Percentiles rank a stretch among this genome's conserved stretches.
phyloP scores from a whole-genome alignment of 2,329 filamentous ascomycete species.

The Fusarium albidum region DNA sequence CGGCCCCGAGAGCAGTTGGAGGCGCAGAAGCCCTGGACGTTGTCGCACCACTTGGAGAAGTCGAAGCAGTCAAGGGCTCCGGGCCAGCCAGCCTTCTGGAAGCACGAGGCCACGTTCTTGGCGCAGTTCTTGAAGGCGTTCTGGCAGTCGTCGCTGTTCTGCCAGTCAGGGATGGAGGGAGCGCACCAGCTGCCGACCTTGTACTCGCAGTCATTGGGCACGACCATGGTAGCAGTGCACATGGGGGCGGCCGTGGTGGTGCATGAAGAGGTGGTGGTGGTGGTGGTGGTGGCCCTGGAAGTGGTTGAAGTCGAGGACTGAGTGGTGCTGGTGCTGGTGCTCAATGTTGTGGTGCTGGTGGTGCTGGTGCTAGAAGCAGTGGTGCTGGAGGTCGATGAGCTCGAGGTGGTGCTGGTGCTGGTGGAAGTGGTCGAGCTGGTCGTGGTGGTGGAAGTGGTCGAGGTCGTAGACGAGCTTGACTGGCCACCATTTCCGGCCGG shows the following conservation, averaged over 20 bases:
- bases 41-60: conserved; percentile 59
- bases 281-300: conserved; percentile 35
- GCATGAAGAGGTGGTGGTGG: conserved; percentile 28
- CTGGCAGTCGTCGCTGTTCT: conserved; percentile 52
- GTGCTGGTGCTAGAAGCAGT: conserved; percentile 45
- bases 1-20: conserved; percentile 44
- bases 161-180: conserved; percentile 57
- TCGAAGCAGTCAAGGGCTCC: conserved; percentile 58
- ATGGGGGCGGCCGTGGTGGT: conserved; percentile 50
- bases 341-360: conserved; percentile 44
- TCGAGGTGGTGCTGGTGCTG: conserved; percentile 45
- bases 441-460: conserved; percentile 10
- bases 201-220: conserved; percentile 61
- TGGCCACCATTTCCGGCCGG: conserved; percentile 23
- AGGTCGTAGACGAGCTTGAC: conserved; percentile 13
- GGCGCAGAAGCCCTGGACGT: conserved; percentile 55
- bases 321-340: conserved; percentile 31
- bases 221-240: conserved; percentile 56
- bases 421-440: conserved; percentile 3
- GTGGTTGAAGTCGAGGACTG: conserved; percentile 37
- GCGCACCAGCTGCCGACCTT: conserved; percentile 63
- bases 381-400: conserved; percentile 45
- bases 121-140: conserved; percentile 53
- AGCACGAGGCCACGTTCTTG: conserved; percentile 60
- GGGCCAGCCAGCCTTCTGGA: conserved; percentile 60